Evolutionary conservation across 2,329 filamentous ascomycete genomes (phyloP).

Genomic region (Fusarium albosuccineum): DNA sequence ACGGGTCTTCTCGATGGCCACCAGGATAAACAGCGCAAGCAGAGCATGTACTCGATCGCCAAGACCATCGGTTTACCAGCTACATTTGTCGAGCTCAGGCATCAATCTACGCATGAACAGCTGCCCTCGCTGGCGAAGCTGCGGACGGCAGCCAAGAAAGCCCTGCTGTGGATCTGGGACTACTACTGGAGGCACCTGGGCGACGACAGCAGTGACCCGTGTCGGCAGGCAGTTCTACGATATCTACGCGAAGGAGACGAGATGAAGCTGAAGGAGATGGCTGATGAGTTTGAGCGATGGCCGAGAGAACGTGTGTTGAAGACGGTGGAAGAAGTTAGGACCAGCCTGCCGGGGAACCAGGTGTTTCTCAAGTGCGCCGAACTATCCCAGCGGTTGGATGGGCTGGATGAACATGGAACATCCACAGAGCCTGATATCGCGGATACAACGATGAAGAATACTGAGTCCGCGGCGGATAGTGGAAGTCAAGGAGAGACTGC

Average conservation of each 20-base stretch:
- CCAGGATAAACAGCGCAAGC: slow-evolving; percentile 74
- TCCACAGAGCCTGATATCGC: slow-evolving; percentile 16
- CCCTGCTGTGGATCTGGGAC: slow-evolving; percentile 87
- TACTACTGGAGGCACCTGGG: slow-evolving; percentile 81
- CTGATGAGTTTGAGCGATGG: slow-evolving; percentile 53
- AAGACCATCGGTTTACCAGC: slow-evolving; percentile 77
- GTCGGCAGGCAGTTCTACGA: slow-evolving; percentile 53
- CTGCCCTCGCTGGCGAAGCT: slow-evolving; percentile 82
- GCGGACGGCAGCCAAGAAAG: slow-evolving; percentile 75
- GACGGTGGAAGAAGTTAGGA: slow-evolving; percentile 56
- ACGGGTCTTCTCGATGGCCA: slow-evolving; percentile 83
- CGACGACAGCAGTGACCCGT: slow-evolving; percentile 46
- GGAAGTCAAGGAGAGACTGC: slow-evolving; percentile 22
- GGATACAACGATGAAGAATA: slow-evolving; percentile 27
- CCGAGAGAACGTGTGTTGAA: slow-evolving; percentile 54
- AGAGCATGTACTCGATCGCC: slow-evolving; percentile 80
- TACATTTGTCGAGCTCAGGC: slow-evolving; percentile 88
- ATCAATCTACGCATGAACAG: slow-evolving; percentile 91
- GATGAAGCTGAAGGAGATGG: slow-evolving; percentile 37
- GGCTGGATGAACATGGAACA: slow-evolving; percentile 20
- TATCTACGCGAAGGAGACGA: slow-evolving; percentile 56
- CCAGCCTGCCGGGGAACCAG: slow-evolving; percentile 57
- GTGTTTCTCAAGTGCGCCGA: slow-evolving; percentile 60
- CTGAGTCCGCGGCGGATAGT: slow-evolving; percentile 36
- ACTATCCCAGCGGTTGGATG: slow-evolving; percentile 57